Base-by-base conservation (phyloP, 2,329 filamentous ascomycete species). In the Calonectria pteridis region DNA sequence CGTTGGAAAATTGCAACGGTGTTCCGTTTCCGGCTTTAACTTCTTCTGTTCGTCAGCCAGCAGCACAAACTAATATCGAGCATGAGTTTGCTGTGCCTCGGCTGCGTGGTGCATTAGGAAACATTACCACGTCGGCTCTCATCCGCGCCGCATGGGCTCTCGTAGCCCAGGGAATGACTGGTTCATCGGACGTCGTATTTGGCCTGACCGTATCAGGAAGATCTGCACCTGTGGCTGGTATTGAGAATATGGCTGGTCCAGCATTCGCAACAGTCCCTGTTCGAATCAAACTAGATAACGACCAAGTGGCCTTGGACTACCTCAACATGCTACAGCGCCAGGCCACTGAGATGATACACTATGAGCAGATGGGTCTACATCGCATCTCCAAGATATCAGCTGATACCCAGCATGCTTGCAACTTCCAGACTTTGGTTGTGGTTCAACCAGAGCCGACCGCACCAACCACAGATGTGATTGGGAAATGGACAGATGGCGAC, bases 291-390 rank as follows among this genome's bases (percentile, higher is more conserved):
- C 14, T 77, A 18, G 78, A 82, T 88, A 49, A 51, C 2, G n/a
- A 69, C 5, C 40, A 64, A 18, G 77, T 79, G 0, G 79, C 87
- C 10, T 73, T 76, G 0, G 80, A 87, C 26, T 89, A 86, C 69
- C 80, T 91, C 79, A 87, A 26, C 76, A 78, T 0, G 43, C 78
- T 0, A 73, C n/a, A 80, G 13, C 6, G 46, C 1, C 67, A 74
- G 23, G 49, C 73, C 6, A 65, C 55, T 16, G 73, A 69, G 6
- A 75, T 76, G 72, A 72, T 73, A 6, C 26, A 66, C 2, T 71
- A 31, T 37, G 70, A 74, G 35, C 73, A 77, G 43, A 72, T 59
- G 1, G 75, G 75, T 14, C 37, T 77, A 16, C 73, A 72, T 2
- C 33, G 35, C 11, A 75, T 75, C 9, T 26, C 59, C 18, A 49